phyloP scores from a whole-genome alignment of 345 rosid species.

The Camelina sativa region DNA sequence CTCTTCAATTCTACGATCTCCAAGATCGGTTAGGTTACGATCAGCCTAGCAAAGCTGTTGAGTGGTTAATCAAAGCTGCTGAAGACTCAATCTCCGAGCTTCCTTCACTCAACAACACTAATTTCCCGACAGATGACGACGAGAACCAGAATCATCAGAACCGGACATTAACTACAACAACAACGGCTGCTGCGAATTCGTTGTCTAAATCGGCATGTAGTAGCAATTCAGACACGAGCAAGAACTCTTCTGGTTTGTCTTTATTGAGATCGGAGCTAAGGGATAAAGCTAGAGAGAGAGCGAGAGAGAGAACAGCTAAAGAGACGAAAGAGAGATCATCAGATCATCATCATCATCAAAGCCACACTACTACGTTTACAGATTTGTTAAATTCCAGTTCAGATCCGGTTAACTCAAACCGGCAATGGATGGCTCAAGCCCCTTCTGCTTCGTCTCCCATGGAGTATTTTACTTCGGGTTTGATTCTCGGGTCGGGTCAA shows the following conservation, averaged over 20 bases:
- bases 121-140: slow-evolving; percentile 73
- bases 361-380: slow-evolving; percentile 55
- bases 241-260: slow-evolving; percentile 79
- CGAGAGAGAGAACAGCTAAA: slow-evolving; percentile 82
- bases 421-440: slow-evolving; percentile 55
- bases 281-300: slow-evolving; percentile 76
- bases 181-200: slow-evolving; percentile 30
- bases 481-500: slow-evolving; percentile 53
- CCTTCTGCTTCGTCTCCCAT: slow-evolving; percentile 49
- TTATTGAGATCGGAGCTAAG: slow-evolving; percentile 76
- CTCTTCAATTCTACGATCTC: slow-evolving; percentile 90
- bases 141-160: slow-evolving; percentile 59
- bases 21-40: slow-evolving; percentile 95
- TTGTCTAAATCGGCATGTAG: slow-evolving; percentile 92
- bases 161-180: slow-evolving; percentile 41
- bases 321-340: slow-evolving; percentile 70
- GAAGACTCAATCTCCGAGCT: slow-evolving; percentile 84
- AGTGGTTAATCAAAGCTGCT: slow-evolving; percentile 93
- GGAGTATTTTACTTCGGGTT: slow-evolving; percentile 67
- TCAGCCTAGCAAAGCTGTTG: slow-evolving; percentile 98
- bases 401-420: slow-evolving; percentile 49
- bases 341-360: slow-evolving; percentile 24
- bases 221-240: slow-evolving; percentile 93
- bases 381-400: slow-evolving; percentile 79
- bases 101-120: slow-evolving; percentile 64